These are phyloP conservation scores for Rutstroemia sydowiana DNA, from an alignment of 2,329 filamentous ascomycete species.

Conservation along the genomic window DNA sequence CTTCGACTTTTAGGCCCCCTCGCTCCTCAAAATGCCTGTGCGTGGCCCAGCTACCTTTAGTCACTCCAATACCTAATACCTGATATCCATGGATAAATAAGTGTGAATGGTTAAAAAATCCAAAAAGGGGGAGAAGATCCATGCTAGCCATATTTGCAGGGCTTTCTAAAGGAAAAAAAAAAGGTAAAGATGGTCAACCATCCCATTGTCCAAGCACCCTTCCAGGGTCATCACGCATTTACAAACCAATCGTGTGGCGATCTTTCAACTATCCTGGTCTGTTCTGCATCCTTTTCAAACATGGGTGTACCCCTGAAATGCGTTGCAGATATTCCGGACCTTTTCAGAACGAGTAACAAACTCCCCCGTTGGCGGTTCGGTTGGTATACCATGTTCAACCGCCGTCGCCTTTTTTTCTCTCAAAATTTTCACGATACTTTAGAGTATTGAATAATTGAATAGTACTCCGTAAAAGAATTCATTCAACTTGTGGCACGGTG, in stretches of 20 bases:
- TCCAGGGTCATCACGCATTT: too few relatives aligned
- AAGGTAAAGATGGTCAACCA: conserved; percentile 1
- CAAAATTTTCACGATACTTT: not conserved
- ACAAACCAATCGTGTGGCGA: conserved; percentile 9
- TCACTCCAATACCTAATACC: not conserved
- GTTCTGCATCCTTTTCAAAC: conserved; percentile 7
- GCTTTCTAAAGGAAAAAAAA: too few relatives aligned
- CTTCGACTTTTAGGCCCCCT: too few relatives aligned
- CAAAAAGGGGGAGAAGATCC: not conserved
- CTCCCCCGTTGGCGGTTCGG: conserved; percentile 11
- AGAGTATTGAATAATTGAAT: not conserved
- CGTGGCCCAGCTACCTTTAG: not conserved
- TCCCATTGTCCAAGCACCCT: conserved; percentile 3
- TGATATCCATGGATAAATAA: not conserved
- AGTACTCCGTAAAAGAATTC: not conserved
- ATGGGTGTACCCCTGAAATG: conserved; percentile 13
- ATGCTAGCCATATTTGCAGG: not conserved
- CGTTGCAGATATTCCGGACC: conserved; percentile 9
- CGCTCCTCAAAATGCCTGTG: too few relatives aligned
- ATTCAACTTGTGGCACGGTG: not conserved
- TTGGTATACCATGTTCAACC: conserved; percentile 10
- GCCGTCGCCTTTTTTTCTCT: conserved; percentile 8
- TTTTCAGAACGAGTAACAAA: not conserved
- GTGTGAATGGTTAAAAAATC: too few relatives aligned
- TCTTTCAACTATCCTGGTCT: conserved; percentile 14